These are phyloP conservation scores for Atkinsonella texensis DNA, from an alignment of 2,329 filamentous ascomycete genomes.

Conservation along the genomic window DNA sequence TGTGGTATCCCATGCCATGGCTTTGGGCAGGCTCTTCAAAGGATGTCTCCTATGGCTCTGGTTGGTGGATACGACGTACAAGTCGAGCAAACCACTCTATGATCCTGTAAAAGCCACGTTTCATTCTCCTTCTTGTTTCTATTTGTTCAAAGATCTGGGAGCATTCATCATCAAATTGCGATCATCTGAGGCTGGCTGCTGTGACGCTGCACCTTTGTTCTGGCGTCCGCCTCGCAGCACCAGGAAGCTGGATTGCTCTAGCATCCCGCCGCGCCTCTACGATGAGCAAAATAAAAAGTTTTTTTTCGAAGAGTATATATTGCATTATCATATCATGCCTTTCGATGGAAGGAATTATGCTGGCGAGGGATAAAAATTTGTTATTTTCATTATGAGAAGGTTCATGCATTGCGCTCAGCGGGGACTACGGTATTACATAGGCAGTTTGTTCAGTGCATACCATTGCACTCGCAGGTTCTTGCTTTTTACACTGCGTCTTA, in stretches of 20 bases:
- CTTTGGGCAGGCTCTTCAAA: no score
- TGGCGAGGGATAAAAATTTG: background rate
- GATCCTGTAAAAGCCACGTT: background rate
- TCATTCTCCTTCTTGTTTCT: background rate
- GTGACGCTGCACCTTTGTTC: background rate
- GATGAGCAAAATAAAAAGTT: constrained; percentile 11
- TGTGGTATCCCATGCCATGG: no score
- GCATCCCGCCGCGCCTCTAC: background rate
- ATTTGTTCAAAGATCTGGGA: constrained; percentile 1
- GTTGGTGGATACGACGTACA: no score
- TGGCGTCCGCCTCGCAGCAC: background rate
- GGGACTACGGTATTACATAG: constrained; percentile 17
- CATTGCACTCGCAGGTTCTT: constrained; percentile 6
- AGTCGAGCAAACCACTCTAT: background rate
- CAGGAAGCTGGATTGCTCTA: background rate
- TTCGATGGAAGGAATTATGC: constrained; percentile 12
- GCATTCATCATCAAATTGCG: background rate
- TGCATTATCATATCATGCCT: constrained; percentile 14
- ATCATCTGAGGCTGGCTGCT: background rate
- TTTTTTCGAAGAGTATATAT: constrained; percentile 17
- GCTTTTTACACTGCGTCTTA: constrained; percentile 2
- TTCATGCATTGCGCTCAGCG: constrained; percentile 28
- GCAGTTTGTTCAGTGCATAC: constrained; percentile 6
- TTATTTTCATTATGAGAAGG: constrained; percentile 15
- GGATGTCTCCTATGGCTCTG: no score